Evolutionary conservation across 148 eudicot genomes (phyloP).

Genomic region (Simmondsia chinensis): DNA sequence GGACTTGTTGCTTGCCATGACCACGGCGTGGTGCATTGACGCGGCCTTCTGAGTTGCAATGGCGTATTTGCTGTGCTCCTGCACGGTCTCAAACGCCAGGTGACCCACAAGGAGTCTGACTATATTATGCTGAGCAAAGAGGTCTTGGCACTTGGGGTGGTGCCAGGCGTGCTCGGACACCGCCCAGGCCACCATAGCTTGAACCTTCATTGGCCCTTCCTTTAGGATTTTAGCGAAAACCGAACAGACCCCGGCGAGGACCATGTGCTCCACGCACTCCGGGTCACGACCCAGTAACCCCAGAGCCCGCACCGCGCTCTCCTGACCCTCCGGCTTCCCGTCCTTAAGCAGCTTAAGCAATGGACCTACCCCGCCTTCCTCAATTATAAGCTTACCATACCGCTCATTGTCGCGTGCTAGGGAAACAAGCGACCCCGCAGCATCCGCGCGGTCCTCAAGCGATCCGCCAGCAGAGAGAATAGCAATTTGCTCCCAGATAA

Average conservation of each 20-base stretch:
- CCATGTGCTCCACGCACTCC: conserved; percentile 80
- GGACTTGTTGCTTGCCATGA: conserved; percentile 27
- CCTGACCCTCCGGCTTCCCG: conserved; percentile 81
- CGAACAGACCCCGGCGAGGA: conserved; percentile 58
- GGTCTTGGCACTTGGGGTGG: conserved; percentile 63
- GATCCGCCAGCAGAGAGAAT: conserved; percentile 49
- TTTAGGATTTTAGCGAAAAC: conserved; percentile 76
- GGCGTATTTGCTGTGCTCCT: conserved; percentile 75
- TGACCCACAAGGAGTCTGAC: conserved; percentile 69
- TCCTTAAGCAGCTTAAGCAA: conserved; percentile 61
- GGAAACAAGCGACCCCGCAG: conserved; percentile 75
- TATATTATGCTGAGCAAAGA: conserved; percentile 66
- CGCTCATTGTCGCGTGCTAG: conserved; percentile 70
- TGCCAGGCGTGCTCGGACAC: conserved; percentile 64
- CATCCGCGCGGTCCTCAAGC: conserved; percentile 55
- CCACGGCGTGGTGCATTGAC: conserved; percentile 41
- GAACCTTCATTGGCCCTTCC: conserved; percentile 90
- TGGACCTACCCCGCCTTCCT: conserved; percentile 88
- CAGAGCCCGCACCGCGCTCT: conserved; percentile 72
- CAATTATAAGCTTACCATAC: conserved; percentile 76
- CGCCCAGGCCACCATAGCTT: conserved; percentile 90
- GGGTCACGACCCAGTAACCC: conserved; percentile 67
- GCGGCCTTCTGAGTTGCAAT: conserved; percentile 21
- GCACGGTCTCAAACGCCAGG: conserved; percentile 78
- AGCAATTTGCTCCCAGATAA: conserved; percentile 93